Evolutionary conservation across 2,329 filamentous ascomycete genomes (phyloP).

Genomic region (Nigrograna mackinnonii): DNA sequence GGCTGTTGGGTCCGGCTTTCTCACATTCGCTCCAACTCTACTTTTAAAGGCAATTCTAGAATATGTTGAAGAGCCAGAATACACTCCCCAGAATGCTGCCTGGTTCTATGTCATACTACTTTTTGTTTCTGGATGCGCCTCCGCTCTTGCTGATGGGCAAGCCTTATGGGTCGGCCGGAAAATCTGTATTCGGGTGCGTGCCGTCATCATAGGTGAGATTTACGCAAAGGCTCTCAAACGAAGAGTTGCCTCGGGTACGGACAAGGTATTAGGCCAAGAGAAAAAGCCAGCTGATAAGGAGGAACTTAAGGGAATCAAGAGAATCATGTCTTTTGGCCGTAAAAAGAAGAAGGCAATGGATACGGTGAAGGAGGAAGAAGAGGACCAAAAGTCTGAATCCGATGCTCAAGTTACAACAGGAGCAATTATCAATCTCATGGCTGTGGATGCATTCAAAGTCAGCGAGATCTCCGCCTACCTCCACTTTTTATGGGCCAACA

Average conservation of each 20-base stretch:
- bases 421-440: slow-evolving; percentile 99
- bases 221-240: slow-evolving; percentile 94
- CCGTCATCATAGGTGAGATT: slow-evolving; percentile 95
- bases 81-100: slow-evolving; percentile 80
- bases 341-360: slow-evolving; percentile 56
- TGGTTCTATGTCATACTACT: slow-evolving; percentile 96
- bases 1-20: slow-evolving; percentile 77
- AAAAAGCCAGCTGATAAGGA: slow-evolving; percentile 41
- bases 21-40: slow-evolving; percentile 90
- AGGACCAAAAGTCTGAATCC: slow-evolving; percentile 29
- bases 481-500: slow-evolving; percentile 91
- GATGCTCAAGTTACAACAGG: slow-evolving; percentile 87
- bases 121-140: slow-evolving; percentile 78
- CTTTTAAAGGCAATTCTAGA: slow-evolving; percentile 89
- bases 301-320: slow-evolving; percentile 48
- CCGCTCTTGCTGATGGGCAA: slow-evolving; percentile 82
- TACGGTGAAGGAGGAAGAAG: slow-evolving; percentile 23
- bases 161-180: slow-evolving; percentile 92
- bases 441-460: slow-evolving; percentile 98
- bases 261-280: slow-evolving; percentile 70
- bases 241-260: slow-evolving; percentile 77
- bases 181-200: slow-evolving; percentile 88
- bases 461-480: slow-evolving; percentile 92
- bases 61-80: slow-evolving; percentile 83
- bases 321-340: slow-evolving; percentile 60